phyloP scores from a whole-genome alignment of 1,284 basidiomycete genomes.

The Rhodotorula sp. region DNA sequence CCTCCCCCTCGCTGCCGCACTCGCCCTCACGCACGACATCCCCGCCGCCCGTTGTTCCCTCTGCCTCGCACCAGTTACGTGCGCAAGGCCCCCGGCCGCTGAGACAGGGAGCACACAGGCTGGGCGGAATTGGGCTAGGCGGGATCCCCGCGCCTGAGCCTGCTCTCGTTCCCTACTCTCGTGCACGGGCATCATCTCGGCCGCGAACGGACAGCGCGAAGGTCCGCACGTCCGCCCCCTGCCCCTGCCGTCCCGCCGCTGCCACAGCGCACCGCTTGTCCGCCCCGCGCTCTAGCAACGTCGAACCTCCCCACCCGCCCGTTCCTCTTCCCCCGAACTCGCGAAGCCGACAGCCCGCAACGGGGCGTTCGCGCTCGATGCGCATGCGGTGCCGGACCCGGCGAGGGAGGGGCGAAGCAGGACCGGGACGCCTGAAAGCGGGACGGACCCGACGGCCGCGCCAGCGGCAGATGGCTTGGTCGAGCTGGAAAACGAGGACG shows the following conservation, averaged over 20 bases:
- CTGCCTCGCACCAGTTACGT: not conserved
- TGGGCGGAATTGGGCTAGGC: conserved; percentile 30
- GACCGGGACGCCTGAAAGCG: not conserved
- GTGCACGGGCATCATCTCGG: not conserved
- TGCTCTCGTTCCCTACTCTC: no score
- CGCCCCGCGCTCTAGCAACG: not conserved
- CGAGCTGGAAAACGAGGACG: not conserved
- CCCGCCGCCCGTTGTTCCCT: conserved; percentile 3
- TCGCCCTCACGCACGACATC: conserved; percentile 16
- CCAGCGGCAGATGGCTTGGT: no score
- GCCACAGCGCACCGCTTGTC: not conserved
- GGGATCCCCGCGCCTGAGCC: conserved; percentile 12
- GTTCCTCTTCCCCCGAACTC: conserved; percentile 35
- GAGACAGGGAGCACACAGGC: conserved; percentile 27
- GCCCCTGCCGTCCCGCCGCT: not conserved
- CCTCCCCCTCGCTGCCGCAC: conserved; percentile 1
- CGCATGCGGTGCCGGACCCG: not conserved
- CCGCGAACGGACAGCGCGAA: no score
- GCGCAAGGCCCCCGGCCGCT: not conserved
- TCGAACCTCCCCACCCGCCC: conserved; percentile 2
- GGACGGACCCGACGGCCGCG: not conserved
- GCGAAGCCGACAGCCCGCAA: conserved; percentile 11
- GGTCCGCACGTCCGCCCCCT: not conserved
- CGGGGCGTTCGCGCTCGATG: conserved; percentile 28
- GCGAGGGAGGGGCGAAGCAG: not conserved